Base-by-base conservation (phyloP, 2,329 filamentous ascomycete genomes). In the Aspergillus viridinutans region DNA sequence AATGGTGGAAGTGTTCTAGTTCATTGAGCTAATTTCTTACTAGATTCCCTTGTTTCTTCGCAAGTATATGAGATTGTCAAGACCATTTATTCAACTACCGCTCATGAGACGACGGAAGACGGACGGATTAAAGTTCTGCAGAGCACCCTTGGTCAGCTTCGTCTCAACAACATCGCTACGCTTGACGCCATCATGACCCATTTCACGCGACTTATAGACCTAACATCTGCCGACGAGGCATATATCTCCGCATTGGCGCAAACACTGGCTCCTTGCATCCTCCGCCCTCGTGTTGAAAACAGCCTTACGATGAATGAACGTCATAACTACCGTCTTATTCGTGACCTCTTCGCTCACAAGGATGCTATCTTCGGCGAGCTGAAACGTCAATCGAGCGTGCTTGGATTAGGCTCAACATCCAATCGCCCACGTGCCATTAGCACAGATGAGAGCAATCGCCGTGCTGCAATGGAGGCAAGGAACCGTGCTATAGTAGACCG, bases 41-140 rank as follows among this genome's bases (percentile, higher is more conserved):
- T 64, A 94, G 94, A 99, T 76, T 97, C 94, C n/a, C 83, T 99
- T 60, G 93, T 99, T 60, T 97, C 94, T 56, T 96, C 92, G 43
- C 93, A 97, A 72, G 92, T 99, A 57, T 99, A 99, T 74, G 95
- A 99, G 78, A 97, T 99, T 70, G 88, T 99, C 72, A 92, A 96
- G 77, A 97, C 92, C 1, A 95, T 99, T 63, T 99, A 99, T 79
- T 88, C 86, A 49, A 92, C 90, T 14, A 88, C 91, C 12, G 82
- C 89, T 49, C 83, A 89, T 45, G 90, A 96, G 56, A 83, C 85
- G 17, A 86, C 87, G 3, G 90, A 96, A 66, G 82, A 86, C 52
- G 87, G 90, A 12, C 89, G 94, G 53, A 84, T 99, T 62, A 89
- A 92, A 54, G 91, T 97, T 59, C 84, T 99, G 35, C 94, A 99